phyloP scores from a whole-genome alignment of 2,329 filamentous ascomycete species.

The Fusarium falciforme region DNA sequence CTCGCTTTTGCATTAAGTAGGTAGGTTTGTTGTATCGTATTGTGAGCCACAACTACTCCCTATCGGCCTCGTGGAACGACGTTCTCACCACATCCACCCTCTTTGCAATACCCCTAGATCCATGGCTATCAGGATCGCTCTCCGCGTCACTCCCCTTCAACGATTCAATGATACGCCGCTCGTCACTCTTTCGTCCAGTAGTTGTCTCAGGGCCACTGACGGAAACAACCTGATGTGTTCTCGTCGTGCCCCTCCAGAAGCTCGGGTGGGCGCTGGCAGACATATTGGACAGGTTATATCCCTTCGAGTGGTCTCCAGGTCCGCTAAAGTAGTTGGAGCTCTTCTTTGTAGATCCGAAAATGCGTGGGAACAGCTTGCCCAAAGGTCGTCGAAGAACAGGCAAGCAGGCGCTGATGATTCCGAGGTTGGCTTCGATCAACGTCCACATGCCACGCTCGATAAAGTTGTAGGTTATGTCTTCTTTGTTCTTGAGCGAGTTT shows the following conservation, averaged over 20 bases:
- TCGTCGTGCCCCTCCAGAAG: conserved; percentile 6
- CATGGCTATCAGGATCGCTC: conserved; percentile 3
- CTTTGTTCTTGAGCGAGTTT: conserved; percentile 46
- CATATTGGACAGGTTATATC: conserved; percentile 15
- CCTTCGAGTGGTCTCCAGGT: conserved; percentile 1
- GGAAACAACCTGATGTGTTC: conserved; percentile 4
- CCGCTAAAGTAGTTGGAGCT: conserved; percentile 11
- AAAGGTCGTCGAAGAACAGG: conserved; percentile 41
- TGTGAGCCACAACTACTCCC: neutral
- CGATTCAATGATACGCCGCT: conserved; percentile 12
- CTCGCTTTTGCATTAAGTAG: neutral
- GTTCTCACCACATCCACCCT: neutral
- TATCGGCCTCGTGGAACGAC: conserved; percentile 9
- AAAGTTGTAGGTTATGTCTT: conserved; percentile 45
- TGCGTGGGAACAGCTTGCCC: conserved; percentile 21
- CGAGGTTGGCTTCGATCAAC: conserved; percentile 52
- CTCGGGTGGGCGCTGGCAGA: neutral
- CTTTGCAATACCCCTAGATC: conserved; percentile 7
- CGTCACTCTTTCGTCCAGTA: conserved; percentile 3
- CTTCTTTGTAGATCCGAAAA: conserved; percentile 29
- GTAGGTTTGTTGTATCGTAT: neutral
- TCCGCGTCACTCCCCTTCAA: conserved; percentile 7
- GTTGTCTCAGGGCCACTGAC: conserved; percentile 1
- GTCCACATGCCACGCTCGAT: conserved; percentile 47
- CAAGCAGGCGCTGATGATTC: conserved; percentile 53